Evolutionary conservation across 1,139 yeast genomes (phyloP), one percentile per base, ranked within the genome.

Genomic region (Hemisphaericaspora lyxosophila): DNA sequence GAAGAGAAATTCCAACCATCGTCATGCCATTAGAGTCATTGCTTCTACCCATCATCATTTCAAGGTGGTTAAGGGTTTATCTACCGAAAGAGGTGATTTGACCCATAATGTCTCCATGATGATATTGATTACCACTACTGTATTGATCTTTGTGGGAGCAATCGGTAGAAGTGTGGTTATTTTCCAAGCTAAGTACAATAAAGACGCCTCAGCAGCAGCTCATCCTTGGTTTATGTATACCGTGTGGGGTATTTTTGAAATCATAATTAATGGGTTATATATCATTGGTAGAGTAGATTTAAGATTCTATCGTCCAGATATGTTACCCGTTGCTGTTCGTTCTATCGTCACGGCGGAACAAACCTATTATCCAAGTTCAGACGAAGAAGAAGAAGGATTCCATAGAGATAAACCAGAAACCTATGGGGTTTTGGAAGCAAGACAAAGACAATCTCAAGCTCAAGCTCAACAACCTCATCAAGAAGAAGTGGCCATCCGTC

Each of bases 281-380:
- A 52, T 70, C 35, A 48, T 69, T 18, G 74, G 75, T 9, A 62
- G 76, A 53, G 73, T 67, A 25, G 76, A 70, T 49, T 62, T 70
- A 46, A 53, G 76, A 42, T 70, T 70, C 55, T 70, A 70, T 56
- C 62, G 72, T 46, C 75, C 76, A 31, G 75, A 70, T 52, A 50
- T 55, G 11, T 63, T 70, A 44, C 75, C 75, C 2, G 50, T 48
- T 13, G 55, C 53, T 40, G 70, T 69, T 30, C 55, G 72, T 46
- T 53, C 60, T 11, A 67, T 69, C 45, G 55, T 67, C 33, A 68
- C 74, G 2, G 74, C 74, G 2, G 70, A 68, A 44, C 73, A 67
- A 46, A 56, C 66, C 4, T 53, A 44, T 26, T 44, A 48, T 25
- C 53, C 51, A 25, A 51, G 62, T 12, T 56, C 50, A 17, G 51